Base-by-base conservation (phyloP, 805 yeast species). In the Starmerella vitae region DNA sequence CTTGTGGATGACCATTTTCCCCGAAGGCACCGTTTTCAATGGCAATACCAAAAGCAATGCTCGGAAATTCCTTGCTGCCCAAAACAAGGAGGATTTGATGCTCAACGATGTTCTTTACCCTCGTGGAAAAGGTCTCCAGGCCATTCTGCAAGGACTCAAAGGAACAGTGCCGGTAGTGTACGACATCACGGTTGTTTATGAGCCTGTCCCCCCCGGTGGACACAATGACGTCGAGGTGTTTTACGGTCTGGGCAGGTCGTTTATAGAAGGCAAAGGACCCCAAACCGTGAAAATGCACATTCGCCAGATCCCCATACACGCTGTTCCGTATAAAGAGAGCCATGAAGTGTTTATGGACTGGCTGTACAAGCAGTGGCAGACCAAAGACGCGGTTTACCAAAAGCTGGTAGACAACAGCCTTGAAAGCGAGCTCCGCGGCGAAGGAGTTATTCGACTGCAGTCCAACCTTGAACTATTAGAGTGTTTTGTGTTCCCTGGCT, bases 21-120 rank as follows among this genome's bases (percentile, higher is more conserved):
- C 98, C 1, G 98, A 91, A 58, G 98, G 98, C 4, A 91, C 98
- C 0, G 91, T 84, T 42, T 61, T 80, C 39, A 76, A 91, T 28
- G 66, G 65, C 4, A 68, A 72, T 43, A 73, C 86, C 7, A 65
- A 63, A 14, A 64, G 56, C 6, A 91, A 64, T 59, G 78, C 84
- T 17, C 59, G 56, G 5, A 71, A 75, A 46, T 54, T 66, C 19
- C 53, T 49, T 15, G 28, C 52, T 17, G 67, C 65, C 4, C 17
- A 9, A 24, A 6, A 14, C 14, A 19, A 31, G 13, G 63, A 62
- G 26, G 65, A 71, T 6, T 65, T 68, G 30, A 7, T n/a, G 19
- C 21, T 18, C 8, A 7, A 14, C 8, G 76, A 83, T 55, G 73
- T 81, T 12, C 64, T 91, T 44, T 59, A 85, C n/a, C 98, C 98